Conservation (phyloP, 2,329 filamentous ascomycete genomes). For the Ascochyta clinopodiicola region DNA sequence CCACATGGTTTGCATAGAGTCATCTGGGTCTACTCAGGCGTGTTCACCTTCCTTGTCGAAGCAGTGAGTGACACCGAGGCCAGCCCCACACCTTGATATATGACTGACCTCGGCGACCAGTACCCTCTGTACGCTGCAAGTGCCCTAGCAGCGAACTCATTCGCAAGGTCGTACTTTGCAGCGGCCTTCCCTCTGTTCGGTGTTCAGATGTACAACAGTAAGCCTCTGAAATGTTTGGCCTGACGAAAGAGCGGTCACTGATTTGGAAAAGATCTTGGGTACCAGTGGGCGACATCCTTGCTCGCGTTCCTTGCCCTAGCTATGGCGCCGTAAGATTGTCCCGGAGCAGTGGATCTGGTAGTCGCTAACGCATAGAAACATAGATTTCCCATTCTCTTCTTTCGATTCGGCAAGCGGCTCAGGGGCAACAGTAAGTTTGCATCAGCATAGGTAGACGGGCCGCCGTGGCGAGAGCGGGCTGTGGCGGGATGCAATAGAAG, state of each 20-base stretch:
- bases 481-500: conserved; percentile 22
- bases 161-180: conserved; percentile 57
- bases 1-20: conserved; percentile 58
- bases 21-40: conserved; percentile 79
- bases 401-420: conserved; percentile 57
- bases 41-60: conserved; percentile 87
- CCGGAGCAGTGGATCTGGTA: conserved; percentile 34
- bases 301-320: conserved; percentile 57
- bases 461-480: conserved; percentile 12
- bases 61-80: conserved; percentile 49
- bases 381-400: conserved; percentile 57
- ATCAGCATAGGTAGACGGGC: conserved; percentile 43
- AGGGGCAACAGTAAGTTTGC: conserved; percentile 57
- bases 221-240: conserved; percentile 41
- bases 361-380: conserved; percentile 40
- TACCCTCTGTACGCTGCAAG: conserved; percentile 59
- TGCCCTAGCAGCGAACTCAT: conserved; percentile 59
- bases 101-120: conserved; percentile 41
- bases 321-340: conserved; percentile 54
- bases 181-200: conserved; percentile 57
- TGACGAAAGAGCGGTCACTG: conserved; percentile 55
- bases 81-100: conserved; percentile 26
- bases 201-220: conserved; percentile 60
- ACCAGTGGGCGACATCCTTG: conserved; percentile 58
- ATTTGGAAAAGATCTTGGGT: conserved; percentile 52